Percentiles rank a stretch among this genome's conserved stretches.
Evolutionary conservation across 2,329 filamentous ascomycete species (phyloP).

Genomic region (Aspergillus arachidicola): DNA sequence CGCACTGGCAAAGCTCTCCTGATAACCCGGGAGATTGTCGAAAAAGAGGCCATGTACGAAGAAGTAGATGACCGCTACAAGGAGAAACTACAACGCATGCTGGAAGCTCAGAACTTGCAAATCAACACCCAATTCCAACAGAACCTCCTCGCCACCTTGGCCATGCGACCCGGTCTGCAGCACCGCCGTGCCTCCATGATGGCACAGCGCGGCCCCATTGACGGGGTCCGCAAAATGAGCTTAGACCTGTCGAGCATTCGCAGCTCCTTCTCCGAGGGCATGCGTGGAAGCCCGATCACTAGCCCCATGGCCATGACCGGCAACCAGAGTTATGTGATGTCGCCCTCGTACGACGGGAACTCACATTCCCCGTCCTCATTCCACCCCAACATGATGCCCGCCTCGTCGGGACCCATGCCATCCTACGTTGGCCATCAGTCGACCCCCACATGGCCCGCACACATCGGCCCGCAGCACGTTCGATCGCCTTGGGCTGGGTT

Average conservation of each 20-base stretch:
- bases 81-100: slow-evolving; percentile 42
- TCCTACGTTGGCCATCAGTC: slow-evolving; percentile 29
- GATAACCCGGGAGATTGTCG: slow-evolving; percentile 82
- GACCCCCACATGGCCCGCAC: slow-evolving; percentile 18
- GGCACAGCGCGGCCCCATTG: slow-evolving; percentile 29
- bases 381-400: slow-evolving; percentile 23
- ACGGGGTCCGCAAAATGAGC: slow-evolving; percentile 39
- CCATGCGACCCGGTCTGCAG: slow-evolving; percentile 27
- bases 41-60: slow-evolving; percentile 94
- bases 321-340: slow-evolving; percentile 27
- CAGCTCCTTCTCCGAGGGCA: slow-evolving; percentile 29
- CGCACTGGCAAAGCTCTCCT: slow-evolving; percentile 80
- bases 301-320: slow-evolving; percentile 29
- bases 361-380: slow-evolving; percentile 24
- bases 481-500: slow-evolving; percentile 28
- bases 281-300: slow-evolving; percentile 25
- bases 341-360: slow-evolving; percentile 28
- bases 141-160: slow-evolving; percentile 40
- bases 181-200: slow-evolving; percentile 32
- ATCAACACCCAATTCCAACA: slow-evolving; percentile 41
- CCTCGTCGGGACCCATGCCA: slow-evolving; percentile 27
- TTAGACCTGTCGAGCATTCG: slow-evolving; percentile 36
- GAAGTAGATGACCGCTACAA: slow-evolving; percentile 79
- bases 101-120: slow-evolving; percentile 41
- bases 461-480: slow-evolving; percentile 18